Evolutionary conservation across 2,329 filamentous ascomycete species (phyloP).

Genomic region (Fusarium incarnatum): DNA sequence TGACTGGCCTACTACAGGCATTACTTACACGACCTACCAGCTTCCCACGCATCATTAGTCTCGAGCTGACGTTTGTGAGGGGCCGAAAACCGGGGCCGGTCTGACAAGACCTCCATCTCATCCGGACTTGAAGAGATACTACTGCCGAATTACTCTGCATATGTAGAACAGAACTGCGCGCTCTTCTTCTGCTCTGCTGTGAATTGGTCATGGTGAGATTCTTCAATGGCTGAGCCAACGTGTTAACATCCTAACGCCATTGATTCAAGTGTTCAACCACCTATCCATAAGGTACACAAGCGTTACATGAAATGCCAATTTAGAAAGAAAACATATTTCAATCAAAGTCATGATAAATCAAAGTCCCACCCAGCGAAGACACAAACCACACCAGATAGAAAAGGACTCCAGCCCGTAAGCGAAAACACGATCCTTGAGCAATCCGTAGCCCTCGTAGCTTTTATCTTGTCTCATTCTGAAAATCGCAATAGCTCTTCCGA

Average conservation of each 20-base stretch:
- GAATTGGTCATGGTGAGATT: slow-evolving; percentile 6
- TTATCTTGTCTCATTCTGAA: slow-evolving; percentile 1
- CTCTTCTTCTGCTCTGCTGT: background rate
- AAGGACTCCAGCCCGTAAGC: slow-evolving; percentile 6
- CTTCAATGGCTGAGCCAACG: background rate
- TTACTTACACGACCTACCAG: background rate
- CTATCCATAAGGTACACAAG: slow-evolving; percentile 17
- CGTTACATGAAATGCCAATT: slow-evolving; percentile 30
- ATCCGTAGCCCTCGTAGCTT: slow-evolving; percentile 23
- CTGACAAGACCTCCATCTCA: slow-evolving; percentile 11
- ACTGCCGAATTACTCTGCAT: too few relatives aligned
- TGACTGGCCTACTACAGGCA: background rate
- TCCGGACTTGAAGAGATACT: background rate
- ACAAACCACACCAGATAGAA: slow-evolving; percentile 12
- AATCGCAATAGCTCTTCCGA: background rate
- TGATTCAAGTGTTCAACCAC: slow-evolving; percentile 18
- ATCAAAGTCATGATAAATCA: slow-evolving; percentile 38
- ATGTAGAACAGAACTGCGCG: slow-evolving; percentile 1
- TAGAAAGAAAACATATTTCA: slow-evolving; percentile 11
- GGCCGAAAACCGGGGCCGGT: slow-evolving; percentile 25
- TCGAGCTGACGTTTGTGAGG: slow-evolving; percentile 27
- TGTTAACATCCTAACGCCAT: slow-evolving; percentile 33
- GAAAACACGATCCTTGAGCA: background rate
- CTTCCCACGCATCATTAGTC: background rate
- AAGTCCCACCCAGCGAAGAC: slow-evolving; percentile 35